Evolutionary conservation across 805 yeast species (phyloP).

Genomic region (Saturnispora ahearnii): DNA sequence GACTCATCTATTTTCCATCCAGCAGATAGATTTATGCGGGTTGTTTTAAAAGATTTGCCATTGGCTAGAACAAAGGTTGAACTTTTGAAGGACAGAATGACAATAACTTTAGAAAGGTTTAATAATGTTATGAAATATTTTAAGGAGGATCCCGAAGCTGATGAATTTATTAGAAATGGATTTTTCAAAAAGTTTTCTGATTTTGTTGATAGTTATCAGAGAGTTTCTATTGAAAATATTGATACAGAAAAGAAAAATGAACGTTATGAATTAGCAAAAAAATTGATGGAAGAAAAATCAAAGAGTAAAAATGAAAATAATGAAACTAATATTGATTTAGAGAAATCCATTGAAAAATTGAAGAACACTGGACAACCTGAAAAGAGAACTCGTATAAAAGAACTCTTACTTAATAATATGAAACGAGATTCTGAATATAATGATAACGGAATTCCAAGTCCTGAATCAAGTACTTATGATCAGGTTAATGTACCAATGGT

Average conservation of each 20-base stretch:
- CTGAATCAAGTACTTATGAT: not conserved
- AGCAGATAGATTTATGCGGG: slow-evolving; percentile 56
- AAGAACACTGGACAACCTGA: slow-evolving; percentile 71
- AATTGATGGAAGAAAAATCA: slow-evolving; percentile 26
- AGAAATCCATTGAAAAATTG: slow-evolving; percentile 73
- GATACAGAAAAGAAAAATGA: slow-evolving; percentile 77
- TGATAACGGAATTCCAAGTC: not conserved
- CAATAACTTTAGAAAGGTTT: slow-evolving; percentile 55
- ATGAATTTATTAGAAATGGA: slow-evolving; percentile 51
- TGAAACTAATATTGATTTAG: slow-evolving; percentile 50
- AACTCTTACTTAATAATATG: slow-evolving; percentile 68
- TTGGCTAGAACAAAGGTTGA: slow-evolving; percentile 66
- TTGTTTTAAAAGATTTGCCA: slow-evolving; percentile 58
- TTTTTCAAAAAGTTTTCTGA: slow-evolving; percentile 76
- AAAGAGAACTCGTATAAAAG: slow-evolving; percentile 37
- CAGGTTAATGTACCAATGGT: not conserved
- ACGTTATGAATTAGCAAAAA: slow-evolving; percentile 38
- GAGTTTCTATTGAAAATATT: slow-evolving; percentile 70
- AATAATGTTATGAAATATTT: slow-evolving; percentile 67
- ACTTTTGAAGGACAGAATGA: slow-evolving; percentile 53
- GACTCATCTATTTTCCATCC: slow-evolving; percentile 77
- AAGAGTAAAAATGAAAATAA: slow-evolving; percentile 35
- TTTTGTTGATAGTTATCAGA: slow-evolving; percentile 70
- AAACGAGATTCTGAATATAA: slow-evolving; percentile 37
- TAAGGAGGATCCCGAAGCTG: slow-evolving; percentile 76